These are phyloP conservation scores for Bolboschoenus planiculmis DNA, from an alignment of 176 grass and related monocot species.

Conservation along the genomic window DNA sequence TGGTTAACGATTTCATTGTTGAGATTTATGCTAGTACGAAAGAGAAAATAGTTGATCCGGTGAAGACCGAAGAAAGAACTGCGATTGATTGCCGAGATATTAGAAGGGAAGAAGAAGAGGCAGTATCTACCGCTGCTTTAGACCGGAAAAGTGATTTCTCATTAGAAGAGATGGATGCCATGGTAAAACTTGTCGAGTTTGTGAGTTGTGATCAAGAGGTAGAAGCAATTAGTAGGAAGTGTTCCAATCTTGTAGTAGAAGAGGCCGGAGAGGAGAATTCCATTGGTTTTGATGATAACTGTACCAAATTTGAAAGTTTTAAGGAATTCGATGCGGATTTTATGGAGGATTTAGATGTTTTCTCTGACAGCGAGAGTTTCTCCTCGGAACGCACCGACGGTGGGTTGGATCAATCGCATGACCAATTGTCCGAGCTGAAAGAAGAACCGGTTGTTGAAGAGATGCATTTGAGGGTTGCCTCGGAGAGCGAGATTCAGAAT, in stretches of 20 bases:
- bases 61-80: not conserved
- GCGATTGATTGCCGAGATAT: not conserved
- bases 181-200: constrained; percentile 48
- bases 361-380: constrained; percentile 31
- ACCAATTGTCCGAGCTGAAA: not conserved
- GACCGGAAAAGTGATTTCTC: constrained; percentile 57
- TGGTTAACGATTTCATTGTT: constrained; percentile 41
- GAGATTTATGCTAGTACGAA: constrained; percentile 42
- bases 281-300: not conserved
- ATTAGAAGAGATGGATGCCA: constrained; percentile 54
- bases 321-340: constrained; percentile 15
- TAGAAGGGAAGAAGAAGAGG: constrained; percentile 17
- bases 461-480: not conserved
- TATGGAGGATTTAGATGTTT: constrained; percentile 28
- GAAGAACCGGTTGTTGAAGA: not conserved
- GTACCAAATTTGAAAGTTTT: constrained; percentile 3
- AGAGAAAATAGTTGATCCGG: not conserved
- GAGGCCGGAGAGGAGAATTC: not conserved
- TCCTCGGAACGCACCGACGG: constrained; percentile 46
- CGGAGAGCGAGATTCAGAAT: not conserved
- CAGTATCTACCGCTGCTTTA: not conserved
- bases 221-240: not conserved
- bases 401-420: constrained; percentile 19
- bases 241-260: not conserved
- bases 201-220: constrained; percentile 31